Evolutionary conservation across 1,284 basidiomycete species (phyloP).

Genomic region (Fomitopsis palustris): DNA sequence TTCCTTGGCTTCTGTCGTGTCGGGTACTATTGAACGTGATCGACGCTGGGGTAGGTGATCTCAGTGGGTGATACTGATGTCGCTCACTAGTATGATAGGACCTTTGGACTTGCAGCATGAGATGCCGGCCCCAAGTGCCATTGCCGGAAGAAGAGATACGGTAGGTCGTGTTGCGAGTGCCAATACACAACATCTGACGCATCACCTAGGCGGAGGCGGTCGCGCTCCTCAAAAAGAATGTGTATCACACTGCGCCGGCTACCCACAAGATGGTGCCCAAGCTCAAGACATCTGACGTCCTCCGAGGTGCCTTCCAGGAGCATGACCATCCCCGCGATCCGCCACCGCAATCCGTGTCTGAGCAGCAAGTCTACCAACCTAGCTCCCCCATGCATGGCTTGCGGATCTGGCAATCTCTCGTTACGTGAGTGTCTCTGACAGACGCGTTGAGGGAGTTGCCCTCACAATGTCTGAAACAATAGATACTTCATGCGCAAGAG

Average conservation of each 20-base stretch:
- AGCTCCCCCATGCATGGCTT: slow-evolving; percentile 49
- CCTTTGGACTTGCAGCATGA: slow-evolving; percentile 58
- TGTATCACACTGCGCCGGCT: slow-evolving; percentile 52
- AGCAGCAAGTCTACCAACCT: slow-evolving; percentile 45
- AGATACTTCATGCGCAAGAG: slow-evolving; percentile 50
- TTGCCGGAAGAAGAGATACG: slow-evolving; percentile 60
- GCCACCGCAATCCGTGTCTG: slow-evolving; percentile 54
- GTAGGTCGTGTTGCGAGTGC: slow-evolving; percentile 29
- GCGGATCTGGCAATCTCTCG: slow-evolving; percentile 49
- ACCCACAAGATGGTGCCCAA: slow-evolving; percentile 54
- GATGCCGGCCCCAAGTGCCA: slow-evolving; percentile 57
- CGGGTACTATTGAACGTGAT: slow-evolving; percentile 18
- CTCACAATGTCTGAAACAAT: too few species aligned
- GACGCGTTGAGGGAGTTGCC: too few species aligned
- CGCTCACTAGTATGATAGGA: slow-evolving; percentile 24
- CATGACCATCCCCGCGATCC: slow-evolving; percentile 45
- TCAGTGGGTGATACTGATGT: too few species aligned
- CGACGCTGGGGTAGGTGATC: slow-evolving; percentile 25
- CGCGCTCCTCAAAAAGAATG: slow-evolving; percentile 51
- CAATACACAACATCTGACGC: background rate
- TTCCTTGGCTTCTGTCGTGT: slow-evolving; percentile 14
- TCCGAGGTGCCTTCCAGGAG: slow-evolving; percentile 48
- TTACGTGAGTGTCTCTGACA: slow-evolving; percentile 33
- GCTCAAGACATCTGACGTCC: slow-evolving; percentile 39
- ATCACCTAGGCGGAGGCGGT: slow-evolving; percentile 46